These are phyloP conservation scores for Neonectria magnoliae DNA, from an alignment of 2,329 filamentous ascomycete species.

Conservation along the genomic window DNA sequence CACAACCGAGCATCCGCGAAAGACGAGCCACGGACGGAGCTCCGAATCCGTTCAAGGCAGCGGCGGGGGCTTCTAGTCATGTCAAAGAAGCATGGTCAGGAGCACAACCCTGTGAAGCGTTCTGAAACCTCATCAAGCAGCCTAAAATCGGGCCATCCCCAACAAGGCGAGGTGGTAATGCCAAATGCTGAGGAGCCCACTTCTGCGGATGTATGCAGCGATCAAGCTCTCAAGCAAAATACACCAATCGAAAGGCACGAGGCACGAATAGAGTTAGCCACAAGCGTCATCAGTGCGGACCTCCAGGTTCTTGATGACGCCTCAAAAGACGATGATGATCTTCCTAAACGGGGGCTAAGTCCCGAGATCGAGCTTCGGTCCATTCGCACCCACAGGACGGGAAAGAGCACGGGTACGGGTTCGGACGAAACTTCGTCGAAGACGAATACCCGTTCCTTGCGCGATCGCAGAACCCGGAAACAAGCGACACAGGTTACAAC, in stretches of 20 bases:
- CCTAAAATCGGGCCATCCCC: not conserved
- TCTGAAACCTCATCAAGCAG: not conserved
- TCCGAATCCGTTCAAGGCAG: slow-evolving; percentile 58
- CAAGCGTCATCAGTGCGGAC: not conserved
- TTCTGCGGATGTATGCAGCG: not conserved
- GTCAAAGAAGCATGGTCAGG: slow-evolving; percentile 46
- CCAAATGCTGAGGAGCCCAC: slow-evolving; percentile 5
- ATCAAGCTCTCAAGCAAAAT: not conserved
- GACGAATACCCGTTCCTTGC: not conserved
- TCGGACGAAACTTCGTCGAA: not conserved
- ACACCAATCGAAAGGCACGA: not conserved
- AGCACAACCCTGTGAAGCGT: slow-evolving; percentile 1
- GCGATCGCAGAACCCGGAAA: slow-evolving; percentile 6
- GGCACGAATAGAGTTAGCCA: not conserved
- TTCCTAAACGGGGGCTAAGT: not conserved
- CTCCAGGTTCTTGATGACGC: not conserved
- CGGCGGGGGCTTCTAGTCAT: slow-evolving; percentile 61
- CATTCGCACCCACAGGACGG: not conserved
- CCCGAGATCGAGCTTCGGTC: not conserved
- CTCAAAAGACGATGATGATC: not conserved
- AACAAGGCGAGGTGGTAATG: not conserved
- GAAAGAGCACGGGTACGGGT: not conserved
- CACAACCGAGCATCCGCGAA: not conserved
- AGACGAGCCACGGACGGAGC: slow-evolving; percentile 53
- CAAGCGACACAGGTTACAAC: not conserved